Evolutionary conservation across 495 filamentous ascomycete species (phyloP).

Genomic region (Cryomyces minteri): DNA sequence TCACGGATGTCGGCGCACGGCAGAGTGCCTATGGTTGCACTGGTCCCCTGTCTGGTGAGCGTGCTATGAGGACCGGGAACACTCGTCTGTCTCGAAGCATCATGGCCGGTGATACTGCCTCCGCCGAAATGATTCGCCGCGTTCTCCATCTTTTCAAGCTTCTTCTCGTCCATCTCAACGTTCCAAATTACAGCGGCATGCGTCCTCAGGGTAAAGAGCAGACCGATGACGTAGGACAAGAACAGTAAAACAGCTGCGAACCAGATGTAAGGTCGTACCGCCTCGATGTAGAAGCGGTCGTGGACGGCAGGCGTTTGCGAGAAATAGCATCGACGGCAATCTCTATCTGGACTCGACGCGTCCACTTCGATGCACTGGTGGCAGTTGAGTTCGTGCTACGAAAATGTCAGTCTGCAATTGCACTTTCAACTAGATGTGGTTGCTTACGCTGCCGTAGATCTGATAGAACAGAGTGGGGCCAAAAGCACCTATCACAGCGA

Average conservation of each 20-base stretch:
- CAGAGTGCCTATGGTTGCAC: conserved; percentile 4
- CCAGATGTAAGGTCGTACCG: conserved; percentile 87
- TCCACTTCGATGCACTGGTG: conserved; percentile 44
- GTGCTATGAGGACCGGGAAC: background rate
- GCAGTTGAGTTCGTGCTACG: conserved; percentile 79
- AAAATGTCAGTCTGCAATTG: conserved; percentile 17
- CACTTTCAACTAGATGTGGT: background rate
- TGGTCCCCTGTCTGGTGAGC: conserved; percentile 5
- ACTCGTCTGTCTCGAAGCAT: background rate
- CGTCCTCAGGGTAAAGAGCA: conserved; percentile 92
- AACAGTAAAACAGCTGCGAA: conserved; percentile 72
- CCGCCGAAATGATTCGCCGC: background rate
- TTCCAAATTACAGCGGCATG: conserved; percentile 98
- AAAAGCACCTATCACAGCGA: conserved; percentile 94
- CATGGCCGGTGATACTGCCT: background rate
- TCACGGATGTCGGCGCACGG: conserved; percentile 39
- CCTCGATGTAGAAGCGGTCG: conserved; percentile 73
- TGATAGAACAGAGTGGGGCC: conserved; percentile 97
- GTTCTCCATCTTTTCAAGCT: conserved; percentile 19
- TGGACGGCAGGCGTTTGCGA: conserved; percentile 70
- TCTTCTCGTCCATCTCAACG: conserved; percentile 71
- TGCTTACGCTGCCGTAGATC: conserved; percentile 85
- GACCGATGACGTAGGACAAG: conserved; percentile 78
- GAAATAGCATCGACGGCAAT: conserved; percentile 90
- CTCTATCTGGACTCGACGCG: conserved; percentile 26